These are phyloP conservation scores for Phytophthora sp. DNA, from an alignment of 352 stramenopile species.

Conservation along the genomic window DNA sequence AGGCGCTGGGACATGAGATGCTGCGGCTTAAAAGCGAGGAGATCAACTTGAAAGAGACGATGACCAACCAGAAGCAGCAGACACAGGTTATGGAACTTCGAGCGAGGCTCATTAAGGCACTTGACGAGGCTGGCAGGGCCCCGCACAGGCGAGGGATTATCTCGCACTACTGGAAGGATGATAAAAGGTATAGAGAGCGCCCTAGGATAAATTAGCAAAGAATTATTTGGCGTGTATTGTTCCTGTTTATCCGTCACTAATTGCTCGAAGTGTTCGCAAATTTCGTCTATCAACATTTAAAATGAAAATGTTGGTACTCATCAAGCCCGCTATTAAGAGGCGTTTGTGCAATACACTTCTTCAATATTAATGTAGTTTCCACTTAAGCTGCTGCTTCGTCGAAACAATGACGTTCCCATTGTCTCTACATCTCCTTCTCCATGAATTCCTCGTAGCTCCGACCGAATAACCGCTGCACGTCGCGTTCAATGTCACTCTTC, in stretches of 20 bases:
- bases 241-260: too few species aligned
- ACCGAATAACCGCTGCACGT: constrained; percentile 88
- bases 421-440: constrained; percentile 64
- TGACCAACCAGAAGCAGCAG: constrained; percentile 27
- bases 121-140: constrained; percentile 20
- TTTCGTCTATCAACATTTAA: too few species aligned
- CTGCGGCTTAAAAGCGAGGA: constrained; percentile 37
- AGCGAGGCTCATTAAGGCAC: constrained; percentile 23
- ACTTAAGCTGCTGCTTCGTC: too few species aligned
- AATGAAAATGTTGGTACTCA: too few species aligned
- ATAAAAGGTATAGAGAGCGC: neutral
- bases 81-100: constrained; percentile 33
- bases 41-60: constrained; percentile 33
- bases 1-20: constrained; percentile 17
- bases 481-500: constrained; percentile 83
- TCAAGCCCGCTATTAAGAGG: too few species aligned
- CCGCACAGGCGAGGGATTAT: constrained; percentile 21
- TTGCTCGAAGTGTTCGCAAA: too few species aligned
- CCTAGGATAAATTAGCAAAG: neutral
- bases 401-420: too few species aligned
- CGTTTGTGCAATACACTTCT: too few species aligned
- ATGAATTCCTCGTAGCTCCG: constrained; percentile 94
- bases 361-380: too few species aligned
- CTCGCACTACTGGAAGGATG: constrained; percentile 29
- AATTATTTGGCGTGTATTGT: too few species aligned